Conservation (phyloP, 1,284 basidiomycete species). For the Bondarzewia mesenterica region DNA sequence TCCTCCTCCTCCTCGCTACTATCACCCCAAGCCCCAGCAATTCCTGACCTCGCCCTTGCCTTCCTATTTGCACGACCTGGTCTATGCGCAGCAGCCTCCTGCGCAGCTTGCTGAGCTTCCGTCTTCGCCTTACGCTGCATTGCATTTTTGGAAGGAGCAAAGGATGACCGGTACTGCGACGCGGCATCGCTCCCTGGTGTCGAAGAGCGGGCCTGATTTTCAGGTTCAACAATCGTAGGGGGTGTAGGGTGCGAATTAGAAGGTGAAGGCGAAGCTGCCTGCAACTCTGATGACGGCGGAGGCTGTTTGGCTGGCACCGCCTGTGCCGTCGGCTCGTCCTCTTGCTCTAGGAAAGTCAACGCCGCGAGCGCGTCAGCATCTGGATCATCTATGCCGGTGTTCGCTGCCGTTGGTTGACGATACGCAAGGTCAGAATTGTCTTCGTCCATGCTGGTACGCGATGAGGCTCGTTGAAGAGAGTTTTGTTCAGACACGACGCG, state of each 20-base stretch:
- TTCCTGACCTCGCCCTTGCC: constrained; percentile 35
- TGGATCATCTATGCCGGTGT: constrained; percentile 30
- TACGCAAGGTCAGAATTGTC: constrained; percentile 9
- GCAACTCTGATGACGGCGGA: constrained; percentile 9
- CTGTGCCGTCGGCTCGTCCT: constrained; percentile 28
- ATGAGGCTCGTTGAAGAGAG: constrained; percentile 7
- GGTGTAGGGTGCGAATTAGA: constrained; percentile 18
- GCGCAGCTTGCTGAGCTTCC: constrained; percentile 74
- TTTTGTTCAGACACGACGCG: constrained; percentile 6
- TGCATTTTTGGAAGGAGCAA: constrained; percentile 76
- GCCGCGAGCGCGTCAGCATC: constrained; percentile 70
- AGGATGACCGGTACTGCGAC: constrained; percentile 64
- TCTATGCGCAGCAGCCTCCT: constrained; percentile 62
- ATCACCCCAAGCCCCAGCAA: constrained; percentile 57
- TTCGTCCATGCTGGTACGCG: constrained; percentile 15
- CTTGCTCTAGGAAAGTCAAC: constrained; percentile 61
- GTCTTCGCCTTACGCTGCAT: constrained; percentile 75
- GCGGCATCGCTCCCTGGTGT: constrained; percentile 20
- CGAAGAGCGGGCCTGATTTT: constrained; percentile 15
- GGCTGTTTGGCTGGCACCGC: constrained; percentile 12
- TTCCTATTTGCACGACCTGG: constrained; percentile 67
- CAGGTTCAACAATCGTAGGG: constrained; percentile 19
- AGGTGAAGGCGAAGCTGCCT: constrained; percentile 8
- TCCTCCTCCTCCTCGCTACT: constrained; percentile 78
- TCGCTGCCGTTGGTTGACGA: constrained; percentile 6